Conservation (phyloP, 257 asterid genomes). For the Nicotiana sylvestris region DNA sequence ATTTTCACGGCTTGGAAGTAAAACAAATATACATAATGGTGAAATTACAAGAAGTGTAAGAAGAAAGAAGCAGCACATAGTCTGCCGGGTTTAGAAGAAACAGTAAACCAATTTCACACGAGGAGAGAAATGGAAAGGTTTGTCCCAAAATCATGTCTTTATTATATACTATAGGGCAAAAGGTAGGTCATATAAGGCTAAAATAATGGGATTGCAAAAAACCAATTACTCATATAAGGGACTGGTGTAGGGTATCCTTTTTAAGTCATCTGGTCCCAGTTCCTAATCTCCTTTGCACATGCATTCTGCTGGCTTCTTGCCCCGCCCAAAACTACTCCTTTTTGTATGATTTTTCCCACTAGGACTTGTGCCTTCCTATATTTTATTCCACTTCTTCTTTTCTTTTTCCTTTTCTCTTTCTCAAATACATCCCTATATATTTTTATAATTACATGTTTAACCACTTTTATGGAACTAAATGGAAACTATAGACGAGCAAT, state of each 20-base stretch:
- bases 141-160: slow-evolving; percentile 13
- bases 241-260: slow-evolving; percentile 17
- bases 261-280: slow-evolving; percentile 49
- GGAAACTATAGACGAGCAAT: neutral
- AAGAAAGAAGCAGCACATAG: slow-evolving; percentile 9
- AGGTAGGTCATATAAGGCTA: slow-evolving; percentile 4
- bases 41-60: neutral
- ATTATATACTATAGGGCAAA: slow-evolving; percentile 11
- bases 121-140: neutral
- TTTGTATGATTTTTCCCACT: slow-evolving; percentile 3
- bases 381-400: neutral
- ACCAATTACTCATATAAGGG: neutral
- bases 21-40: neutral
- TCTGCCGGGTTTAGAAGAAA: slow-evolving; percentile 9
- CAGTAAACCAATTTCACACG: slow-evolving; percentile 1
- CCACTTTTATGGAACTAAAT: neutral
- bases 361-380: neutral
- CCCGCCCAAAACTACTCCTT: slow-evolving; percentile 8
- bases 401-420: neutral
- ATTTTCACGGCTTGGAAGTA: too few species aligned
- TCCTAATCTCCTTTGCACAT: slow-evolving; percentile 44
- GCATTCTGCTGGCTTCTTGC: slow-evolving; percentile 33
- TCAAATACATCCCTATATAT: neutral
- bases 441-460: neutral
- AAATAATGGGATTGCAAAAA: neutral